A percentile compares a stretch with the other conserved stretches of the same genome.
phyloP scores from a whole-genome alignment of 2,329 filamentous ascomycete species.

The Ophiostoma tasmaniense region DNA sequence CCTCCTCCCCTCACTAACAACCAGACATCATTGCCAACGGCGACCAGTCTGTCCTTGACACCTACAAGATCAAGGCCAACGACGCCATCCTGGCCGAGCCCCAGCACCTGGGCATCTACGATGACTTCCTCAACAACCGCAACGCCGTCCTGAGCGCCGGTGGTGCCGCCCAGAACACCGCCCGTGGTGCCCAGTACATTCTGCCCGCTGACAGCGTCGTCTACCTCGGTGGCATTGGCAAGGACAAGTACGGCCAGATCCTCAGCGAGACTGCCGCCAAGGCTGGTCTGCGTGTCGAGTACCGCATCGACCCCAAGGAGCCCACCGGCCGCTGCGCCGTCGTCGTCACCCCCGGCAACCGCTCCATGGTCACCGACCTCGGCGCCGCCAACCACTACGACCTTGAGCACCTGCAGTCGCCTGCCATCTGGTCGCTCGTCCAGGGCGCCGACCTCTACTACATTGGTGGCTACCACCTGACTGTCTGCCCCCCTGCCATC shows the following conservation, averaged over 20 bases:
- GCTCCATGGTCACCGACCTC: conserved; percentile 89
- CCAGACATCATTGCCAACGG: conserved; percentile 85
- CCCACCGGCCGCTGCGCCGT: conserved; percentile 92
- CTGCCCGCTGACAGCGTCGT: conserved; percentile 82
- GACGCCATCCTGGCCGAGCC: conserved; percentile 94
- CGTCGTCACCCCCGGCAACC: conserved; percentile 93
- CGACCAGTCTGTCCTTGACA: conserved; percentile 74
- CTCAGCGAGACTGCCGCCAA: conserved; percentile 78
- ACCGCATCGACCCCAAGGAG: conserved; percentile 76
- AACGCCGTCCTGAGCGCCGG: conserved; percentile 92
- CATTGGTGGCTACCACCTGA: conserved; percentile 94
- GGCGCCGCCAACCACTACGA: conserved; percentile 97
- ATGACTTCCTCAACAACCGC: conserved; percentile 87
- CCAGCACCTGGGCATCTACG: conserved; percentile 82
- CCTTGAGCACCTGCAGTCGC: conserved; percentile 82
- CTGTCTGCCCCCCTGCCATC: conserved; percentile 85
- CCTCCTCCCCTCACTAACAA: neutral
- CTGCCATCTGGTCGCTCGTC: conserved; percentile 84
- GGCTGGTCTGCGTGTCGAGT: conserved; percentile 87
- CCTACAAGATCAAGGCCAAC: conserved; percentile 91
- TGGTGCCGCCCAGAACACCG: conserved; percentile 95
- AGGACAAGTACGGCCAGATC: conserved; percentile 90
- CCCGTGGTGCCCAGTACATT: conserved; percentile 92
- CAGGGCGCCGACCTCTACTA: conserved; percentile 86
- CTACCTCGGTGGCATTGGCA: conserved; percentile 87